phyloP scores from a whole-genome alignment of 495 filamentous ascomycete species.

The Penicillium canariense region DNA sequence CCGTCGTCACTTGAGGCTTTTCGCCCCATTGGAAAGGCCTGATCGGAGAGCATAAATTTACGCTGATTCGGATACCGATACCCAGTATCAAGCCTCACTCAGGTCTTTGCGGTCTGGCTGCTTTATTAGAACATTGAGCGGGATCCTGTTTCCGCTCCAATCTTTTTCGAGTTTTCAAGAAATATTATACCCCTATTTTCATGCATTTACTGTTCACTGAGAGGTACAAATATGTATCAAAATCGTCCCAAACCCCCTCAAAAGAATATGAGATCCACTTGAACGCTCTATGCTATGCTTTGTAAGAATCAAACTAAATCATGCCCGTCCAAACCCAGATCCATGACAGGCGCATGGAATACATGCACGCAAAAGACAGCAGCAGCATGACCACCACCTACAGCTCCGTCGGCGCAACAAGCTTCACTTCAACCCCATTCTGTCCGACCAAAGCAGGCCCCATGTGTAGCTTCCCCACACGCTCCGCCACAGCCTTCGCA shows the following conservation, averaged over 20 bases:
- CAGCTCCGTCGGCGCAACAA: constrained; percentile 20
- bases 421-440: constrained; percentile 22
- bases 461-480: constrained; percentile 6
- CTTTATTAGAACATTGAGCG: background rate
- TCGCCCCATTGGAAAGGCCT: background rate
- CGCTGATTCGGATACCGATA: too few relatives aligned
- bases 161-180: background rate
- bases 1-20: background rate
- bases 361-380: too few relatives aligned
- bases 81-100: too few relatives aligned
- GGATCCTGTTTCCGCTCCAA: background rate
- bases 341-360: too few relatives aligned
- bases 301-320: background rate
- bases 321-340: background rate
- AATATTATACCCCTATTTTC: background rate
- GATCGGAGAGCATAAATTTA: background rate
- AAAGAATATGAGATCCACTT: background rate
- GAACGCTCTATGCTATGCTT: background rate
- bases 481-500: constrained; percentile 4
- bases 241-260: too few relatives aligned
- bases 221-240: background rate
- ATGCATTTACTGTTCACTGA: background rate
- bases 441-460: constrained; percentile 14
- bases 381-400: background rate
- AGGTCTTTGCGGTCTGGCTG: background rate